Percentiles rank a stretch among this genome's conserved stretches.
Conservation (phyloP, 2,329 filamentous ascomycete species). For the Hymenoscyphus infarciens region DNA sequence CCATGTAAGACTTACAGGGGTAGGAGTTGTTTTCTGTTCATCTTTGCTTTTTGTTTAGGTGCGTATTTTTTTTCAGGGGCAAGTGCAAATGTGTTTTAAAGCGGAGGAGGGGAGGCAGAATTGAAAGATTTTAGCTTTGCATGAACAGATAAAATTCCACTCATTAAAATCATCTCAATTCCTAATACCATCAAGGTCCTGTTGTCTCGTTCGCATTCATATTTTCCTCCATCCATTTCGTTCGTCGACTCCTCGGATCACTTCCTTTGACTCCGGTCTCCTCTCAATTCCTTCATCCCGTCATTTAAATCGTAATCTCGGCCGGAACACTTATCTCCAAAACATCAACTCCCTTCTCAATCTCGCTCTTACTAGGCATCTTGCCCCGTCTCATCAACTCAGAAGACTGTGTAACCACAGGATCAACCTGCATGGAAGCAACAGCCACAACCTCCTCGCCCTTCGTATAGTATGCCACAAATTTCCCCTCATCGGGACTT, state of each 20-base stretch:
- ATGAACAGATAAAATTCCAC: too few relatives aligned
- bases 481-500: slow-evolving; percentile 72
- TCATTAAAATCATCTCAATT: too few relatives aligned
- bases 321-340: slow-evolving; percentile 28
- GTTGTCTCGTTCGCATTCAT: not conserved
- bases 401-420: slow-evolving; percentile 75
- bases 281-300: not conserved
- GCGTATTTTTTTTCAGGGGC: too few relatives aligned
- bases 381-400: slow-evolving; percentile 79
- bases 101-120: too few relatives aligned
- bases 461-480: slow-evolving; percentile 84
- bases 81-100: too few relatives aligned
- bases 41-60: too few relatives aligned
- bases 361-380: slow-evolving; percentile 79
- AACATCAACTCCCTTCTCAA: slow-evolving; percentile 56
- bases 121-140: too few relatives aligned
- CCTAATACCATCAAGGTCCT: not conserved
- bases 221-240: not conserved
- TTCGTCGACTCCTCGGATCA: not conserved
- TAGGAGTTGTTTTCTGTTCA: too few relatives aligned
- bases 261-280: not conserved
- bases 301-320: slow-evolving; percentile 23
- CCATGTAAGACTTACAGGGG: too few relatives aligned
- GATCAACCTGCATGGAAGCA: slow-evolving; percentile 86
- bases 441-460: slow-evolving; percentile 86